Base-by-base conservation (phyloP, 768 basidiomycete species). In the Phaffia tasmanica region DNA sequence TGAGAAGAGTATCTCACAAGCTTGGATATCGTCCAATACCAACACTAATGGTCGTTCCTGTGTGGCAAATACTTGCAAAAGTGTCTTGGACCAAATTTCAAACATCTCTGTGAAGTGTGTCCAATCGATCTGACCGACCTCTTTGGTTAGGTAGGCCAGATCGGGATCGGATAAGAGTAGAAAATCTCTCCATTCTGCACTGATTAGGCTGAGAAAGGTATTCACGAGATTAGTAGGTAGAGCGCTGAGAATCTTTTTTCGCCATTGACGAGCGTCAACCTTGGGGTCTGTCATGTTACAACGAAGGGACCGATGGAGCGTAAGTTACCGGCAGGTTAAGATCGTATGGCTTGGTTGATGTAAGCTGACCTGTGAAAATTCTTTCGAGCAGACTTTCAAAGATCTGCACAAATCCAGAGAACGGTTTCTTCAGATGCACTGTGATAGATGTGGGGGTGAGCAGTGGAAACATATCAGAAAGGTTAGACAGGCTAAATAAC, bases 391-490 rank as follows among this genome's bases (percentile, higher is more conserved):
- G 68, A 35, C 64, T 63, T 14, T 72, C 54, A 50, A 76, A 73
- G 21, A 75, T 65, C 58, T 75, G 71, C 0, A 72, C 64, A 50
- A 73, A 72, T 0, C 72, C 74, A 21, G 66, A 70, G 49, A 94
- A 78, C 4, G 82, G 72, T 75, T 93, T 83, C 30, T 92, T 77
- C 27, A 88, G 77, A 49, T 86, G 66, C 32, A 62, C 62, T 63
- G 49, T 11, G 35, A 19, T 18, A 32, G 21, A 30, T 1, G 53
- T 15, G 53, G 47, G n/a, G 30, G 3, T 19, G 42, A 29, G 29
- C 16, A 21, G 29, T 2, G 8, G 18, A 49, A 35, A 1, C n/a
- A 49, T 29, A 32, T 49, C 25, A 58, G 57, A 18, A 9, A 7
- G 47, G 14, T 19, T 14, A 16, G 58, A 32, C 32, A 32, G 35